A percentile compares a stretch with the other conserved stretches of the same genome.
These are phyloP conservation scores for Paecilomyces sp. DNA, from an alignment of 2,329 filamentous ascomycete species.

Conservation along the genomic window DNA sequence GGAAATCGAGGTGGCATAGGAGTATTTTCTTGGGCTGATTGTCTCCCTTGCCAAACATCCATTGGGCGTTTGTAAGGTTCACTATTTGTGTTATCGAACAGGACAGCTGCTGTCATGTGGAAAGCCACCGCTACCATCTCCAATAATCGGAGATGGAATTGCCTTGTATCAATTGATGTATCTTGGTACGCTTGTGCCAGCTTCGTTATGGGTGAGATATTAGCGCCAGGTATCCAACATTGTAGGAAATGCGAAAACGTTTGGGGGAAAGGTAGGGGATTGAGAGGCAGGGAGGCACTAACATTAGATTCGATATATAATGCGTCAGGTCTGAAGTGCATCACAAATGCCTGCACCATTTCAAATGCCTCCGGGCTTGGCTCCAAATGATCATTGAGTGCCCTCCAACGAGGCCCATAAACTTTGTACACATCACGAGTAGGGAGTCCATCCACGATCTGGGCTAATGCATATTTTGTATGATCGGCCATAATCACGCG, in stretches of 20 bases:
- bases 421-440: conserved; percentile 5
- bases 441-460: conserved; percentile 7
- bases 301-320: not conserved
- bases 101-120: not conserved
- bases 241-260: too few relatives aligned
- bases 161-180: not conserved
- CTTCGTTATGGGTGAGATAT: not conserved
- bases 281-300: not conserved
- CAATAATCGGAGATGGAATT: not conserved
- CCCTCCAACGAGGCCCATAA: not conserved
- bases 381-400: not conserved
- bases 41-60: not conserved
- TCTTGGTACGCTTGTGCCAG: not conserved
- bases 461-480: conserved; percentile 1
- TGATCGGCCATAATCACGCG: conserved; percentile 2
- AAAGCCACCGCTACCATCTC: not conserved
- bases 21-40: too few relatives aligned
- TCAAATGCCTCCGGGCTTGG: not conserved
- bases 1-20: not conserved
- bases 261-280: too few relatives aligned
- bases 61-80: not conserved
- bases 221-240: too few relatives aligned
- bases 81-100: not conserved
- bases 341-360: not conserved
- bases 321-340: not conserved